phyloP scores from a whole-genome alignment of 164 flowering plant species.

The Echeveria elegans region DNA sequence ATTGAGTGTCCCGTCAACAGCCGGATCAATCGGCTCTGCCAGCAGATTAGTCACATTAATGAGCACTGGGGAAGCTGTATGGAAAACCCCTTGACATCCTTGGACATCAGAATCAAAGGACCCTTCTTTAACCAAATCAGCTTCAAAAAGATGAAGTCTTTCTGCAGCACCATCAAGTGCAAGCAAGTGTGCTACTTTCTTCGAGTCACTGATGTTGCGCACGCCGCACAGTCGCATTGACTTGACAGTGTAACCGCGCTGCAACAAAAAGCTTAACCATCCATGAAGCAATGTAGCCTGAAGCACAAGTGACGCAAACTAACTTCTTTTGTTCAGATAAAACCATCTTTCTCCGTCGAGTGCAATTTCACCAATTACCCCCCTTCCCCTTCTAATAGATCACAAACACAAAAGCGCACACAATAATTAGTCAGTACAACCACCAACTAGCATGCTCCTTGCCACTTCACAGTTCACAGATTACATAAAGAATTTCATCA shows the following conservation, averaged over 20 bases:
- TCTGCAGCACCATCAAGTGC: conserved; percentile 15
- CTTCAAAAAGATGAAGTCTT: conserved; percentile 12
- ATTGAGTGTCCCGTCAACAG: conserved; percentile 47
- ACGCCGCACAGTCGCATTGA: conserved; percentile 8
- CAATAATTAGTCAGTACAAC: neutral
- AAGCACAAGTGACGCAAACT: conserved; percentile 9
- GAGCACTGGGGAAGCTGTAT: conserved; percentile 14
- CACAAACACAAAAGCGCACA: neutral
- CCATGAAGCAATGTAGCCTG: conserved; percentile 12
- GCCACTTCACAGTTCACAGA: neutral
- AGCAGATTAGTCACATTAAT: conserved; percentile 10
- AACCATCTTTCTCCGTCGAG: neutral
- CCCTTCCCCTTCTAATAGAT: neutral
- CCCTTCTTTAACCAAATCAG: conserved; percentile 15
- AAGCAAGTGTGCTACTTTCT: conserved; percentile 11
- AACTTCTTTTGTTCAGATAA: conserved; percentile 1
- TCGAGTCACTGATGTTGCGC: conserved; percentile 3
- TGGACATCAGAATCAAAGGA: conserved; percentile 15
- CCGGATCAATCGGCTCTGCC: conserved; percentile 41
- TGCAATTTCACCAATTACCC: neutral
- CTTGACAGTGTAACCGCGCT: conserved; percentile 10
- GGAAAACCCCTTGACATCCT: conserved; percentile 15
- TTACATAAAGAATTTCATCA: neutral
- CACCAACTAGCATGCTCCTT: neutral
- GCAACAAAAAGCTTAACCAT: conserved; percentile 7